Evolutionary conservation across 1,284 basidiomycete species (phyloP), one percentile per base, ranked within the genome.

Genomic region (Fomes fomentarius): DNA sequence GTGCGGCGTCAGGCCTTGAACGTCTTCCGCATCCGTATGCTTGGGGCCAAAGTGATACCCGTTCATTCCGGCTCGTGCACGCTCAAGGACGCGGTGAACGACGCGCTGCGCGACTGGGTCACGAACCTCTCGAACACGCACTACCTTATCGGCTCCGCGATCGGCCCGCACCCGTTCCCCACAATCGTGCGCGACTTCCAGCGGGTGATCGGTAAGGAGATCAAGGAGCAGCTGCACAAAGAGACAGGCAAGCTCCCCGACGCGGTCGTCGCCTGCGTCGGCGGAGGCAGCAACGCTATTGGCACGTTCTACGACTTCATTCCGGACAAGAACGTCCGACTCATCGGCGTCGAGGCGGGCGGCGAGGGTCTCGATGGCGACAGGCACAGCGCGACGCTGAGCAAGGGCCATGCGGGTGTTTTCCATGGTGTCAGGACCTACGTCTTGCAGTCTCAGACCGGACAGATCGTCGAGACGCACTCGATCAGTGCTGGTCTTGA

Each of bases 111-210:
- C 45, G 96, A 98, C 75, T 99, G 97, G 97, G 96, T 98, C 19
- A 95, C 96, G 40, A 96, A 98, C 73, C 83, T 99, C 33, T 78
- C 91, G 28, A 90, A 78, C 17, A 98, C 96, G 1, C 95, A 99
- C 76, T 99, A 98, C 77, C 85, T 98, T 60, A 93, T 99, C 62
- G 97, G 97, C 35, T 98, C 95, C 19, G 94, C 90, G 30, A 98
- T 99, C 63, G 97, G 97, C 7, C 97, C 97, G 15, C 96, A 98
- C 72, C 97, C 97, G 1, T 99, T 99, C 86, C 97, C 97, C 1
- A 98, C 96, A 30, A 93, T 99, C 57, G 96, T 99, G 42, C 89
- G 96, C 51, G 97, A 99, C 74, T 98, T 97, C 84, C 97, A 99
- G 73, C 87, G 90, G 61, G 84, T 99, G 47, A 99, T 99, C 62